Base-by-base conservation (phyloP, 352 stramenopile genomes). In the Pythium phragmiticola region DNA sequence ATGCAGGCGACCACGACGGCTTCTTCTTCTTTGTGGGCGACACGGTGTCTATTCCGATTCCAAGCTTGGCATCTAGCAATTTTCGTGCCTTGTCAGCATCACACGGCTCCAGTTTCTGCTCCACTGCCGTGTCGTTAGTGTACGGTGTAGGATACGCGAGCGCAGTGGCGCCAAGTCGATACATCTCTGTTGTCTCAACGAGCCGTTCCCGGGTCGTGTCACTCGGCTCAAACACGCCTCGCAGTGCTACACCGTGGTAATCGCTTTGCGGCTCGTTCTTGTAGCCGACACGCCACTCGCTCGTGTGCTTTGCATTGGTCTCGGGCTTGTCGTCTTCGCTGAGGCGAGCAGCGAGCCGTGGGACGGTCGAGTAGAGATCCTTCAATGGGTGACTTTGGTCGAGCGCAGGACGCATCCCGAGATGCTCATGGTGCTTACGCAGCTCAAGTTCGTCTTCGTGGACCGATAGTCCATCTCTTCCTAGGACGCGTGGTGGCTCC, bases 381-480 rank as follows among this genome's bases (percentile, higher is more conserved):
- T 66, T 62, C 7, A 86, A 50, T 2, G 48, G 55, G 14, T 82
- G 69, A 23, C 81, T 81, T 4, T 67, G 73, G 63, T 89, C 80
- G 45, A 87, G 41, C 7, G 80, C 70, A 9, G 80, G 80, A 3
- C 80, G 72, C 30, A 75, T 70, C 0, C 78, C 73, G 2, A 75
- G 55, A 7, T 83, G 60, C 33, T 82, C 74, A 36, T 70, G 76
- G 65, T 87, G 71, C 58, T 87, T 89, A 34, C 69, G 70, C 43
- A 78, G 70, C 30, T 81, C 72, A n/a, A 85, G 57, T 36, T 83
- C 78, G n/a, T 76, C 62, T 47, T 84, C 80, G n/a, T 75, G 57
- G 2, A 65, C 21, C 1, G 57, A 65, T 17, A 73, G 2, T 19
- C 61, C 17, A 28, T 66, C 46, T 13, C 66, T 54, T 0, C 64